Conservation (phyloP, 441 rosid species). For the Croton setiger region DNA sequence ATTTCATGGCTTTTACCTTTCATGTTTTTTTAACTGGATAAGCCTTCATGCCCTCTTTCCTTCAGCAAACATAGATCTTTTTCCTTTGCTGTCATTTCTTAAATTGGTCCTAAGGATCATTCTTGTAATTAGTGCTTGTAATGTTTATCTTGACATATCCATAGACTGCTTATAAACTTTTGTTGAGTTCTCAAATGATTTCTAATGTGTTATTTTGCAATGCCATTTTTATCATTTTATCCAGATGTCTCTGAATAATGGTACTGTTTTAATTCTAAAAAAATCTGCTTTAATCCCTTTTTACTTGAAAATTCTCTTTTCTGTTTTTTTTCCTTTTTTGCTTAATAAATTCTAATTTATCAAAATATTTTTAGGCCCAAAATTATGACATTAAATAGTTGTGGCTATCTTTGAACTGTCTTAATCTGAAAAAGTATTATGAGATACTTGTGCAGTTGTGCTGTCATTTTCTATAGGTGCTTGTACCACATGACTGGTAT, state of each 20-base stretch:
- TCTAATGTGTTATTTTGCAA: not conserved
- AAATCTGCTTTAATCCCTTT: not conserved
- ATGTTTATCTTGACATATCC: not conserved
- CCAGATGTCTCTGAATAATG: not conserved
- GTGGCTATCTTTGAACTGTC: not conserved
- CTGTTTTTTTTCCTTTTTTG: too few species aligned
- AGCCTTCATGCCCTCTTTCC: not conserved
- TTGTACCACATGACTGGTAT: not conserved
- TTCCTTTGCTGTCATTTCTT: not conserved
- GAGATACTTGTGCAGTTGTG: conserved; percentile 7
- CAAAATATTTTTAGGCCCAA: not conserved
- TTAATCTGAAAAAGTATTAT: not conserved
- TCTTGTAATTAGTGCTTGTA: not conserved
- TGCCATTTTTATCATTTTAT: not conserved
- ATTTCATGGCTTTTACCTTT: not conserved
- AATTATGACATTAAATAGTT: not conserved
- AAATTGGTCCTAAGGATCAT: not conserved
- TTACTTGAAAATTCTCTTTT: not conserved
- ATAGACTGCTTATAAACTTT: not conserved
- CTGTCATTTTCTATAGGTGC: not conserved
- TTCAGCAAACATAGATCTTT: not conserved
- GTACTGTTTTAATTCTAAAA: not conserved
- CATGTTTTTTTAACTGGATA: not conserved
- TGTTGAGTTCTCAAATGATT: not conserved
- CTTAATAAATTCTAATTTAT: not conserved